Base-by-base conservation (phyloP, 2,329 filamentous ascomycete species). In the Penicillium brasilianum region DNA sequence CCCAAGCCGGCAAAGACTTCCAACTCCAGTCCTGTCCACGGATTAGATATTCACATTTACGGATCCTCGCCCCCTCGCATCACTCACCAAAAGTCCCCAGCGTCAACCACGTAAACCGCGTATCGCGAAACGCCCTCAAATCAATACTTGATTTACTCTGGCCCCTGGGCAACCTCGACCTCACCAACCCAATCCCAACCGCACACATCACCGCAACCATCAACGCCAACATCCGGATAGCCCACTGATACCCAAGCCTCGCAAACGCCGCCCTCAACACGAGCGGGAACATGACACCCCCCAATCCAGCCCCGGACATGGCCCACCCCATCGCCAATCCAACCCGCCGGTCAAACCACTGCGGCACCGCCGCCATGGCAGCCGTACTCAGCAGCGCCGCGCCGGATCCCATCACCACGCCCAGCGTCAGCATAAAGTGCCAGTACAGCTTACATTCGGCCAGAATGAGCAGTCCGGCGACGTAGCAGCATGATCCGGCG, bases 371-470 rank as follows among this genome's bases (percentile, higher is more conserved):
- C 1, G 76, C 71, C 63, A 80, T 66, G 5, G 71, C 76, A 1
- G 74, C 74, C 0, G 78, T 80, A 39, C 75, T 78, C 28, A 80
- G 55, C 13, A 78, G 66, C 0, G 77, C 77, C 0, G 72, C 72
- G 0, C 76, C 72, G 2, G 72, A 71, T 0, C 78, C 78, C 1
- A 73, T 76, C 7, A 80, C 61, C 0, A 80, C 55, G 1, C 77
- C 77, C 20, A 78, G 67, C 64, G 72, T 75, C 62, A 81, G 68
- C 64, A 84, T 55, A 50, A 84, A 83, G 6, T 84, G 81, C 81
- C 80, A 83, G 64, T 84, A 84, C 14, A 66, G 60, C 14, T 64
- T 72, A 62, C 82, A 84, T 55, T 84, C 78, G 0, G 79, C 83
- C 34, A 83, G 72, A 14, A 84, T 62, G 28, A 84, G 72, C 36